These are phyloP conservation scores for Pyrenochaeta sp. DNA, from an alignment of 2,329 filamentous ascomycete species.

Conservation along the genomic window DNA sequence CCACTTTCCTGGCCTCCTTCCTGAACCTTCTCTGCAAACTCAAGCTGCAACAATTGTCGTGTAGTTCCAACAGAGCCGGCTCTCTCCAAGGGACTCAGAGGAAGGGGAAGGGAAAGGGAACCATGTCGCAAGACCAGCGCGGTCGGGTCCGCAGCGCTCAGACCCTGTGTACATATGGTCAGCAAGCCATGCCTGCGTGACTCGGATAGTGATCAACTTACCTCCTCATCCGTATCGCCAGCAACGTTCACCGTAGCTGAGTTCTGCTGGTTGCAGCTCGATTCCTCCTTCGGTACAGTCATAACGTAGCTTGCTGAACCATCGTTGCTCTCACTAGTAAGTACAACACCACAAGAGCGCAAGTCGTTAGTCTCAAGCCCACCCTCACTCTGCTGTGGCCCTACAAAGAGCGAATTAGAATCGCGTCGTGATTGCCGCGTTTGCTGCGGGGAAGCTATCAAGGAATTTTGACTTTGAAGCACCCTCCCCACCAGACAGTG, in stretches of 20 bases:
- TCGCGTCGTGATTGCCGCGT: constrained; percentile 1
- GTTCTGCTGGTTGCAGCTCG: constrained; percentile 4
- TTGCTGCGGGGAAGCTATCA: constrained; percentile 8
- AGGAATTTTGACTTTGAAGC: neutral
- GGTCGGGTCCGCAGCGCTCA: constrained; percentile 3
- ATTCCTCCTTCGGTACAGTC: constrained; percentile 7
- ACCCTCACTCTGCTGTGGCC: constrained; percentile 6
- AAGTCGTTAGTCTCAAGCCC: constrained; percentile 2
- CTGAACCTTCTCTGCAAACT: neutral
- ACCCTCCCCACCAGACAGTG: no score
- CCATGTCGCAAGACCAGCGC: constrained; percentile 4
- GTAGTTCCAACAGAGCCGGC: constrained; percentile 2
- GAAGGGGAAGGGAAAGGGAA: constrained; percentile 1
- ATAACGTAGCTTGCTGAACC: constrained; percentile 4
- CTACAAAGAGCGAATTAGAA: constrained; percentile 7
- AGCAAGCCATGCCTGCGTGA: constrained; percentile 8
- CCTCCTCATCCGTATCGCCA: constrained; percentile 8
- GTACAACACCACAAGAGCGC: constrained; percentile 2
- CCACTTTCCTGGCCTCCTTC: constrained; percentile 6
- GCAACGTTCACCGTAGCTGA: constrained; percentile 4
- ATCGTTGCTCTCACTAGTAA: constrained; percentile 3
- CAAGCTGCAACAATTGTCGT: constrained; percentile 2
- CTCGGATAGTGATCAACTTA: constrained; percentile 3
- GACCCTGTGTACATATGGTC: constrained; percentile 4
- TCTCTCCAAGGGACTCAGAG: constrained; percentile 5